Evolutionary conservation across 2,329 filamentous ascomycete genomes (phyloP).

Genomic region (Cladosporium halotolerans): DNA sequence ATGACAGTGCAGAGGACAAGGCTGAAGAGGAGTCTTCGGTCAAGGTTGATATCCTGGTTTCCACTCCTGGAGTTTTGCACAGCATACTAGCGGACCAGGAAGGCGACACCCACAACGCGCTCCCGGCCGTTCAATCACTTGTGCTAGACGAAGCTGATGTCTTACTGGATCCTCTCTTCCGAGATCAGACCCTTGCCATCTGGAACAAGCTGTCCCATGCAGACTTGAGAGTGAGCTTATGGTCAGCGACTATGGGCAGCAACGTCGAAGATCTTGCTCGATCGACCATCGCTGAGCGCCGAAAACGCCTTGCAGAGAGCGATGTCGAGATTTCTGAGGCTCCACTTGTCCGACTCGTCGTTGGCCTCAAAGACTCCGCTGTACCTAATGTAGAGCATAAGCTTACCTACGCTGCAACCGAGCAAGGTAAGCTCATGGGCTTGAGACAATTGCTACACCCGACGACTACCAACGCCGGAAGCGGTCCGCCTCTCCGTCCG

Average conservation of each 20-base stretch:
- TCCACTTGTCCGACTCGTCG: slow-evolving; percentile 73
- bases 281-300: slow-evolving; percentile 56
- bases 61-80: slow-evolving; percentile 71
- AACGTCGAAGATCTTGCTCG: slow-evolving; percentile 76
- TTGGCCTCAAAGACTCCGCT: slow-evolving; percentile 93
- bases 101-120: slow-evolving; percentile 22
- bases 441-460: slow-evolving; percentile 85
- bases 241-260: slow-evolving; percentile 96
- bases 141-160: slow-evolving; percentile 94
- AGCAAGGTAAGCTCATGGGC: slow-evolving; percentile 87
- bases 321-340: slow-evolving; percentile 11
- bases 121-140: slow-evolving; percentile 54
- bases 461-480: slow-evolving; percentile 52
- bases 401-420: slow-evolving; percentile 83
- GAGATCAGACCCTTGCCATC: slow-evolving; percentile 76
- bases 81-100: slow-evolving; percentile 58
- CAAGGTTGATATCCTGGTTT: slow-evolving; percentile 72
- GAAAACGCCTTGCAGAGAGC: slow-evolving; percentile 16
- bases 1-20: slow-evolving; percentile 37
- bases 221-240: slow-evolving; percentile 69
- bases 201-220: slow-evolving; percentile 72
- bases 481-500: slow-evolving; percentile 57
- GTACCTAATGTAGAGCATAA: slow-evolving; percentile 88
- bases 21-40: slow-evolving; percentile 46
- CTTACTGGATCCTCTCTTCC: slow-evolving; percentile 82